Percentiles rank a stretch among this genome's conserved stretches.
These are phyloP conservation scores for Fomitopsis pinicola DNA, from an alignment of 1,284 basidiomycete genomes.

Conservation along the genomic window DNA sequence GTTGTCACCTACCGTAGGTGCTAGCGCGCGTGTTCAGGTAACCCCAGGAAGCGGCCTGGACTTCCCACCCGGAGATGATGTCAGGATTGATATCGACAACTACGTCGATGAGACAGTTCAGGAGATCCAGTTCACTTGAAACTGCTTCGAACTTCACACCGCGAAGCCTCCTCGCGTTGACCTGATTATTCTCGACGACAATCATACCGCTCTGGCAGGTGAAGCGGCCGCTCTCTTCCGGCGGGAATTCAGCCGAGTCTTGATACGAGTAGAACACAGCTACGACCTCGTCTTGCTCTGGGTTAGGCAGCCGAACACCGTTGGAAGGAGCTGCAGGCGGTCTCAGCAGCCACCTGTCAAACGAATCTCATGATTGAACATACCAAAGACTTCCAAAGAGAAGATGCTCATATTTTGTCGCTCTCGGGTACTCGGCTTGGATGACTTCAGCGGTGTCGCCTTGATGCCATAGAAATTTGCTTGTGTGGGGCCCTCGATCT, in stretches of 20 bases:
- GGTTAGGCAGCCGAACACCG: constrained; percentile 65
- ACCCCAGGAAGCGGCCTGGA: constrained; percentile 88
- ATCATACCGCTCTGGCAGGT: constrained; percentile 55
- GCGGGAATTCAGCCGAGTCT: constrained; percentile 39
- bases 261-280: constrained; percentile 72
- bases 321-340: constrained; percentile 53
- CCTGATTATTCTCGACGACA: constrained; percentile 40
- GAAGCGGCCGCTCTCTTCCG: constrained; percentile 31
- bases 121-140: constrained; percentile 74
- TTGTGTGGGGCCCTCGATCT: constrained; percentile 83
- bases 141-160: constrained; percentile 53
- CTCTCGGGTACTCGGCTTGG: constrained; percentile 45
- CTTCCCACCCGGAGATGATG: constrained; percentile 89
- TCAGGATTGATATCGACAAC: constrained; percentile 86
- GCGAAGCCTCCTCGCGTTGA: constrained; percentile 38
- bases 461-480: constrained; percentile 66
- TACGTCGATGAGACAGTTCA: constrained; percentile 78
- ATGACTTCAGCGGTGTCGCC: constrained; percentile 44
- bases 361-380: constrained; percentile 14
- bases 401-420: constrained; percentile 79
- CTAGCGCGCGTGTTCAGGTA: constrained; percentile 75
- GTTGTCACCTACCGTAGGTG: constrained; percentile 47
- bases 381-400: constrained; percentile 83
- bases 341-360: neutral
- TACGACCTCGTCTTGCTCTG: constrained; percentile 67